phyloP scores from a whole-genome alignment of 75 land plant species.

The Sequoiadendron giganteum region DNA sequence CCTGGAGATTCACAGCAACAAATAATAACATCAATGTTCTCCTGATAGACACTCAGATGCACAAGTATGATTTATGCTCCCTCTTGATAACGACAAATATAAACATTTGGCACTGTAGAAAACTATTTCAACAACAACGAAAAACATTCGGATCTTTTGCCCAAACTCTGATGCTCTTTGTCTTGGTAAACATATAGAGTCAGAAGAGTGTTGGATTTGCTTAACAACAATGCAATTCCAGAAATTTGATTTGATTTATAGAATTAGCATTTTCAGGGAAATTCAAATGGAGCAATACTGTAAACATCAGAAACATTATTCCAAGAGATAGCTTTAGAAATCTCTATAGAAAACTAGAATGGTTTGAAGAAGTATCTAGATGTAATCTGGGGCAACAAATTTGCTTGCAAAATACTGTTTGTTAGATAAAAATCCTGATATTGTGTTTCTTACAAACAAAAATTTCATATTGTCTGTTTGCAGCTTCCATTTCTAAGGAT shows the following conservation, averaged over 20 bases:
- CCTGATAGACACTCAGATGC: neutral
- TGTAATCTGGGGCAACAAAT: neutral
- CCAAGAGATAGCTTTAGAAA: neutral
- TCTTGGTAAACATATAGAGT: neutral
- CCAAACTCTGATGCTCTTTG: neutral
- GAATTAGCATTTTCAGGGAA: neutral
- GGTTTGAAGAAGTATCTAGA: neutral
- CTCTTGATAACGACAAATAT: neutral
- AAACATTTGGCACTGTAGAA: neutral
- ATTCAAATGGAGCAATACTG: neutral
- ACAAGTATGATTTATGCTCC: neutral
- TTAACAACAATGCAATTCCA: neutral
- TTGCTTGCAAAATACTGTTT: neutral
- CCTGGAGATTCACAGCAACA: conserved; percentile 42
- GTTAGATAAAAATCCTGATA: neutral
- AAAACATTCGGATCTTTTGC: neutral
- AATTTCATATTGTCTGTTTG: neutral
- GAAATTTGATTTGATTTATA: neutral
- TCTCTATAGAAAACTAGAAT: neutral
- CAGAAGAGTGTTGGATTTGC: neutral
- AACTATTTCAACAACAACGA: neutral
- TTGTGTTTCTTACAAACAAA: neutral
- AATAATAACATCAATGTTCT: neutral
- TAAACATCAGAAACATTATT: neutral
- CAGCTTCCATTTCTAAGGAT: neutral